Conservation (phyloP, 2,329 filamentous ascomycete genomes). For the Waltergamsia citrina region DNA sequence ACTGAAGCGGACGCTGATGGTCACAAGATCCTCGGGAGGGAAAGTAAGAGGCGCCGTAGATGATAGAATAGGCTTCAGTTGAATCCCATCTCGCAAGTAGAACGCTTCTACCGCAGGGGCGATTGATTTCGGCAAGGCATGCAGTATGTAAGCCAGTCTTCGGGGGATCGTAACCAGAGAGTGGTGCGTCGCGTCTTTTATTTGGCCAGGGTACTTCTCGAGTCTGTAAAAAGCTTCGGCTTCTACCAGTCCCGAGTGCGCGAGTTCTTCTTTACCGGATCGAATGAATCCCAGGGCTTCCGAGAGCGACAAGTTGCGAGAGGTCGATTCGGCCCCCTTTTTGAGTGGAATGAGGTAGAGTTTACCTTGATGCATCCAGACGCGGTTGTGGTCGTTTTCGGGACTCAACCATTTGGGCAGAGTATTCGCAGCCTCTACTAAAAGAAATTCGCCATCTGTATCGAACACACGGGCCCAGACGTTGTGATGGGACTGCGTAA, state of each 20-base stretch:
- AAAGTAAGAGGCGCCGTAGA: constrained; percentile 50
- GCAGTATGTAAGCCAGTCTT: constrained; percentile 71
- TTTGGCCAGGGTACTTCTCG: constrained; percentile 71
- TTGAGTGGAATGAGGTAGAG: constrained; percentile 62
- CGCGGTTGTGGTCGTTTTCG: constrained; percentile 76
- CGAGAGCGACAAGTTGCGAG: constrained; percentile 45
- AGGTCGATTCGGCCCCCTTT: constrained; percentile 16
- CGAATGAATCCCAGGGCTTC: constrained; percentile 56
- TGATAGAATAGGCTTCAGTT: constrained; percentile 58
- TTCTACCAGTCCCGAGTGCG: constrained; percentile 68
- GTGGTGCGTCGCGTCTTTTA: constrained; percentile 66
- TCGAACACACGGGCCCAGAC: constrained; percentile 80
- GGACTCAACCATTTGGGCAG: constrained; percentile 87
- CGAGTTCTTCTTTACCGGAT: constrained; percentile 44
- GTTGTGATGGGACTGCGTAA: constrained; percentile 62
- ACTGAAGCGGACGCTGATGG: constrained; percentile 72
- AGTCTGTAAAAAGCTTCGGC: constrained; percentile 86
- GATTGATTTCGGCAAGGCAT: constrained; percentile 64
- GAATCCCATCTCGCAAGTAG: constrained; percentile 77
- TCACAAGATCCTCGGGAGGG: constrained; percentile 69
- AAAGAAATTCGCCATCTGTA: constrained; percentile 87
- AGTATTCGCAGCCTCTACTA: constrained; percentile 85
- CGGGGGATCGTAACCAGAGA: constrained; percentile 67
- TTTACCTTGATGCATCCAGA: constrained; percentile 77
- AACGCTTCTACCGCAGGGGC: constrained; percentile 84